Evolutionary conservation across 129 eudicot genomes (phyloP).

Genomic region (Sambucus nigra): DNA sequence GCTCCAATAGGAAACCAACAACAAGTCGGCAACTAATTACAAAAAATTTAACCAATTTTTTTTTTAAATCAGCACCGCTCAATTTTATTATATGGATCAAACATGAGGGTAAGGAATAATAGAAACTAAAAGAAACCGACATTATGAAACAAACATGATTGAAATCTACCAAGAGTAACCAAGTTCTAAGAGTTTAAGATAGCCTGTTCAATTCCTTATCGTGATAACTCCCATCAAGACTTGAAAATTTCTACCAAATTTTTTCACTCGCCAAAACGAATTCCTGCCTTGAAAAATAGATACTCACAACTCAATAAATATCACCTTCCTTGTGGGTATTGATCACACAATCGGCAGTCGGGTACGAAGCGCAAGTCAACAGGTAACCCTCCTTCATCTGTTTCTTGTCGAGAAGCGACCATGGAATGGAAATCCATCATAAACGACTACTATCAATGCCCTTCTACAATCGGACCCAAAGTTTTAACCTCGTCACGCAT

Average conservation of each 20-base stretch:
- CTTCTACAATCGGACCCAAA: too few relatives aligned
- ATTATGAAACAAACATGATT: background rate
- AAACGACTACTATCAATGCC: too few relatives aligned
- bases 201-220: background rate
- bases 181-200: background rate
- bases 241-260: background rate
- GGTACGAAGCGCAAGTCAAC: slow-evolving; percentile 86
- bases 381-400: slow-evolving; percentile 64
- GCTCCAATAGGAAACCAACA: too few relatives aligned
- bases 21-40: too few relatives aligned
- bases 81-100: too few relatives aligned
- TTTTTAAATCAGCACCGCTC: too few relatives aligned
- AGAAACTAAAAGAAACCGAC: background rate
- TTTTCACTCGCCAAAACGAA: background rate
- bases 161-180: background rate
- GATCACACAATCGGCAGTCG: slow-evolving; percentile 81
- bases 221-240: background rate
- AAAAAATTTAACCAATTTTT: too few relatives aligned
- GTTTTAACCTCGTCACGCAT: too few relatives aligned
- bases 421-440: too few relatives aligned
- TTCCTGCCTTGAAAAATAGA: too few relatives aligned
- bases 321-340: slow-evolving; percentile 90
- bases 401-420: slow-evolving; percentile 70
- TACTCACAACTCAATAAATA: slow-evolving; percentile 45
- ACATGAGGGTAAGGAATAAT: too few relatives aligned